Percentiles rank a stretch among this genome's conserved stretches.
Evolutionary conservation across 2,329 filamentous ascomycete genomes (phyloP).

Genomic region (Sphaerulina vaccinii): DNA sequence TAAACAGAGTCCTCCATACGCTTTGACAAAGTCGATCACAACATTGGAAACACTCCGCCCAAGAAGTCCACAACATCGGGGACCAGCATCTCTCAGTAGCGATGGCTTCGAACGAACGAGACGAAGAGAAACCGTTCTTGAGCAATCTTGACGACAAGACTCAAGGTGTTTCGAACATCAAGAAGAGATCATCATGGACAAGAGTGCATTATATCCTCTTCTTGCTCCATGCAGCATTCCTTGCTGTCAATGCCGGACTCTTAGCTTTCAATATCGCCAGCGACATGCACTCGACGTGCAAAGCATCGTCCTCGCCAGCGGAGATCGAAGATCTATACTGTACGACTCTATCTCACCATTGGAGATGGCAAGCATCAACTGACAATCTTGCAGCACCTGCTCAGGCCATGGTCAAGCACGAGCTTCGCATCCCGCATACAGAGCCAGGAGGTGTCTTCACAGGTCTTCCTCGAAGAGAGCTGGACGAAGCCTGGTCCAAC

Average conservation of each 20-base stretch:
- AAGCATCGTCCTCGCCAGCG: background rate
- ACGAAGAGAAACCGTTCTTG: constrained; percentile 20
- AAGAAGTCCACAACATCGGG: background rate
- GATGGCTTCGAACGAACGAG: constrained; percentile 10
- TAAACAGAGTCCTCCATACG: no score
- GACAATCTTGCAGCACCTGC: constrained; percentile 16
- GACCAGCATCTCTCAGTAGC: no score
- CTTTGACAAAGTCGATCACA: no score
- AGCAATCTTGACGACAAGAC: background rate
- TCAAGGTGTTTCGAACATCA: background rate
- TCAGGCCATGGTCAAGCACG: constrained; percentile 11
- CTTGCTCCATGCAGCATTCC: constrained; percentile 13
- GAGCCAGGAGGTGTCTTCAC: constrained; percentile 12
- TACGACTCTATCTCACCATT: no score
- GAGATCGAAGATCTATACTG: constrained; percentile 11
- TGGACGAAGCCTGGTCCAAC: constrained; percentile 18
- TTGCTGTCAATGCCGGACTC: constrained; percentile 13
- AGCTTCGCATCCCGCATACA: constrained; percentile 11
- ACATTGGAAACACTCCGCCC: background rate
- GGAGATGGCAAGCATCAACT: no score
- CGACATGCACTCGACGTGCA: background rate
- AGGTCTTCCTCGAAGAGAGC: constrained; percentile 12
- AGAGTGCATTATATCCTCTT: constrained; percentile 12
- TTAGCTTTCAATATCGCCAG: constrained; percentile 7
- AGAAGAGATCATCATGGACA: constrained; percentile 5